These are phyloP conservation scores for Ailanthus altissimus DNA, from an alignment of 345 rosid genomes.

Conservation along the genomic window DNA sequence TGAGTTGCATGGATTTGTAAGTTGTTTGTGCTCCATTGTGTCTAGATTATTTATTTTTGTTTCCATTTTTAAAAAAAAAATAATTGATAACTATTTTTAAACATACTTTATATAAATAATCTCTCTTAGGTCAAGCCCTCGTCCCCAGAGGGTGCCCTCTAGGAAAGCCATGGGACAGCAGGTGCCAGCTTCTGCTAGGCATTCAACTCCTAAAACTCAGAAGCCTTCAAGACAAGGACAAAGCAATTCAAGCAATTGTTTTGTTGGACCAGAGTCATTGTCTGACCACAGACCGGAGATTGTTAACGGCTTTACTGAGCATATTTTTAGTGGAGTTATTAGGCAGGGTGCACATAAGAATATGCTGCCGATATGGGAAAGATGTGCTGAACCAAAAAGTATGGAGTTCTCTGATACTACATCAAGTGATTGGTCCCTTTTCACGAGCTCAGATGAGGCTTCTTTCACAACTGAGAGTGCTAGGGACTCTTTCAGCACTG, in stretches of 20 bases:
- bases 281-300: constrained; percentile 26
- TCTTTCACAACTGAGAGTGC: constrained; percentile 89
- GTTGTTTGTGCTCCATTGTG: not conserved
- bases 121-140: constrained; percentile 61
- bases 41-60: not conserved
- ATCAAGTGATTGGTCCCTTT: constrained; percentile 82
- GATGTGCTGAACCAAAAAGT: constrained; percentile 13
- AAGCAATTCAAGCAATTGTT: constrained; percentile 37
- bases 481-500: constrained; percentile 79
- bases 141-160: constrained; percentile 44
- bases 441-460: constrained; percentile 91
- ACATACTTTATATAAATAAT: constrained; percentile 7
- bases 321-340: constrained; percentile 22
- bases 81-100: not conserved
- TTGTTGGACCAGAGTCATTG: constrained; percentile 28
- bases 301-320: constrained; percentile 16
- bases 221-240: constrained; percentile 42
- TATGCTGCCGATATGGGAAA: constrained; percentile 31
- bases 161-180: constrained; percentile 39
- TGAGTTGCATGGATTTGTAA: not conserved
- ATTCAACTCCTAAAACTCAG: constrained; percentile 32
- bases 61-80: not conserved
- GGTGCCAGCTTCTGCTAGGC: constrained; percentile 33
- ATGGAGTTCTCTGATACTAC: constrained; percentile 60
- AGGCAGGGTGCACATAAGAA: constrained; percentile 28